Conservation (phyloP, 2,329 filamentous ascomycete species). For the Metarhizium robertsii region DNA sequence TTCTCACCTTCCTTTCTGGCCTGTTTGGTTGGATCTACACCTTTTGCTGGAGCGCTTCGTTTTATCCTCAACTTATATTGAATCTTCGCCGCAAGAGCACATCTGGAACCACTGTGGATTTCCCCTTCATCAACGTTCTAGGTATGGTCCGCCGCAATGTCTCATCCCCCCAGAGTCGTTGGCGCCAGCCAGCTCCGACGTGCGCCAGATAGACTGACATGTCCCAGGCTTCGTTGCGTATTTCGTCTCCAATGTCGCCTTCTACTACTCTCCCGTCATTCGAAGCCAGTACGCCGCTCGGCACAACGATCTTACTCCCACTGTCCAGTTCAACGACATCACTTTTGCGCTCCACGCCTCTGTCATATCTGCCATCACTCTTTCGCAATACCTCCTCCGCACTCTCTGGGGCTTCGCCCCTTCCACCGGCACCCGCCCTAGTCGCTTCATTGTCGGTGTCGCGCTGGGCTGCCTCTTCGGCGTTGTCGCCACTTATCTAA, state of each 20-base stretch:
- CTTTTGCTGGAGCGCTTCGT: slow-evolving; percentile 73
- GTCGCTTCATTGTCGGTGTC: slow-evolving; percentile 56
- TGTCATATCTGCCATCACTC: slow-evolving; percentile 60
- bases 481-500: slow-evolving; percentile 40
- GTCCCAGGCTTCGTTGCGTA: slow-evolving; percentile 63
- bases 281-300: slow-evolving; percentile 75
- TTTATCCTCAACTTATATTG: slow-evolving; percentile 82
- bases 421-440: slow-evolving; percentile 44
- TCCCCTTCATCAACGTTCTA: slow-evolving; percentile 64
- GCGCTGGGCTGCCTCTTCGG: slow-evolving; percentile 58
- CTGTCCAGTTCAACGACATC: slow-evolving; percentile 84
- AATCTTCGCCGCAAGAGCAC: slow-evolving; percentile 73
- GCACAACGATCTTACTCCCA: slow-evolving; percentile 66
- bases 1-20: slow-evolving; percentile 42
- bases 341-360: slow-evolving; percentile 78
- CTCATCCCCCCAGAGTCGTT: no score
- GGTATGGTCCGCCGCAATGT: slow-evolving; percentile 27
- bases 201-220: background rate
- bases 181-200: no score
- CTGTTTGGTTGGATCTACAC: slow-evolving; percentile 70
- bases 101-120: slow-evolving; percentile 78
- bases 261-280: slow-evolving; percentile 72
- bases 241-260: slow-evolving; percentile 60
- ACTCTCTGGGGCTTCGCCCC: slow-evolving; percentile 66
- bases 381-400: slow-evolving; percentile 71